Base-by-base conservation (phyloP, 1,284 basidiomycete genomes). In the Sanghuangporus weigelae region DNA sequence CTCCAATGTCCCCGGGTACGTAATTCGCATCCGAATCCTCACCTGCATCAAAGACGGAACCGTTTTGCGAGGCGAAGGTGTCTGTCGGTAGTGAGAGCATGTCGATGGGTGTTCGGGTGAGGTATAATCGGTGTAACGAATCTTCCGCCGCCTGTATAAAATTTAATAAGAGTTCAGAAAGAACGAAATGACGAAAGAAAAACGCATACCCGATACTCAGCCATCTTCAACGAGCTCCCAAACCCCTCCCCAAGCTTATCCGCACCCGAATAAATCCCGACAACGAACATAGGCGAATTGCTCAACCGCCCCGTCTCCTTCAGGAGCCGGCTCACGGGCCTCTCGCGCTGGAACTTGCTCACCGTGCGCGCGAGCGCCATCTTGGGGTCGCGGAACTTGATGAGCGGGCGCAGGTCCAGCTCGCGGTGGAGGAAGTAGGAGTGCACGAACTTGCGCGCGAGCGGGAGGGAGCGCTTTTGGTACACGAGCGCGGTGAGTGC, bases 241-340 rank as follows among this genome's bases (percentile, higher is more conserved):
- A 95, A 95, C 7, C 95, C 96, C 77, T 99, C 96, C 12, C 96
- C 95, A 2, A 99, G 83, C 77, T 98, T 88, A 67, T 92, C 90
- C 21, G 84, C 84, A 7, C 91, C 90, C n/a, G 92, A 92, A 75
- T 86, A 98, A 57, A 97, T 90, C 23, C 95, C 96, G 10, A 98
- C 91, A 14, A 98, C 92, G 74, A 93, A 99, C 46, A 97, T 83
- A 0, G 96, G 95, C 7, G 92, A 89, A 69, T 93, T 92, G 2
- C 92, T 92, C 67, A 87, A 84, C 55, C 94, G 86, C 72, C 96
- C 96, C 0, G 95, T 95, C 75, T 98, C 96, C 69, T 92, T 94
- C 62, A 99, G 77, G 66, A 99, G 75, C 71, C 95, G 54, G 19
- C 91, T 93, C 67, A 88, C 83, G 69, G 89, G 88, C 44, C 81